Evolutionary conservation across 2,329 filamentous ascomycete genomes (phyloP), one percentile per base, ranked within the genome.

Genomic region (Periconia sp.): DNA sequence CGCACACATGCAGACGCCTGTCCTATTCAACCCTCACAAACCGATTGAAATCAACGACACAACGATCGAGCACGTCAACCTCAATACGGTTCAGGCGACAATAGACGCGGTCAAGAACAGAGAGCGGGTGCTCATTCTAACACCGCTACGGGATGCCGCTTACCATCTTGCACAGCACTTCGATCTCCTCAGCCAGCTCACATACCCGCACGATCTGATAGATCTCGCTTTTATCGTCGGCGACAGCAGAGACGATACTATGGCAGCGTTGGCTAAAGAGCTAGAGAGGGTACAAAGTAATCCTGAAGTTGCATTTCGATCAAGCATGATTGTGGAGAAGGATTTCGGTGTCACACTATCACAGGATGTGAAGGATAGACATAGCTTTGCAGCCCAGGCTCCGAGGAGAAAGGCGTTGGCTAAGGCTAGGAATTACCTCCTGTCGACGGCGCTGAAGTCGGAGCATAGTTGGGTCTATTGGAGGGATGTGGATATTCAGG

Each of bases 391-490:
- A 45, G 91, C 89, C 2, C 94, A 99, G 66, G 94, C 86, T 1
- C 92, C 92, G 5, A 84, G 94, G 52, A 85, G 94, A 54, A 97
- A 92, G 74, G 84, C 87, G 24, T 92, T 99, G 82, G 94, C 88
- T 32, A 85, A 81, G 56, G 94, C 94, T 19, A 84, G 94, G 58
- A 99, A 99, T 70, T 99, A 95, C 70, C 79, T 99, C 15, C 82
- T 99, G 2, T 83, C 85, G 22, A 79, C 89, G 0, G 87, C 94
- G 3, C 68, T 99, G 61, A 95, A 95, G 75, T 85, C 91, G 0
- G 91, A 97, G 49, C 94, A 99, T 68, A 92, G 91, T 7, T 99
- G 94, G 94, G 92, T 97, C 7, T 97, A 96, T 71, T 99, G 94
- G 94, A 84, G 94, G 47, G 94, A 99, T 69, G 92, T 96, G 36